Base-by-base conservation (phyloP, 768 basidiomycete species). In the Coprinopsis sp. region DNA sequence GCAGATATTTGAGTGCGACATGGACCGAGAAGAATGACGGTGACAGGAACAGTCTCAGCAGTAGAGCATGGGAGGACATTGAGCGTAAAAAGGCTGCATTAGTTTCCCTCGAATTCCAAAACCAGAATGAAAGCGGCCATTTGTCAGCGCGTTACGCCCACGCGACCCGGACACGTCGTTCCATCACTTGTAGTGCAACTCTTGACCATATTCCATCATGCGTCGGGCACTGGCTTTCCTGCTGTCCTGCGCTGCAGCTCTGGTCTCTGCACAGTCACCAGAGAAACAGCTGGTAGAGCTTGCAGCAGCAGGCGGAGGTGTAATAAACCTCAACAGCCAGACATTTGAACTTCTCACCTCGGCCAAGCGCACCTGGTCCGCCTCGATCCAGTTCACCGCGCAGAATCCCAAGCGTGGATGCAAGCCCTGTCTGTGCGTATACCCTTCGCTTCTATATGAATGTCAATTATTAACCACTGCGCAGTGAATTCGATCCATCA, bases 1-100 rank as follows among this genome's bases (percentile, higher is more conserved):
- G 77, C 47, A 93, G 79, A 60, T 97, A 97, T 57, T 84, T 80
- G 53, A 97, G 82, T 24, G 93, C 93, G 56, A 94, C 86, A 71
- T 94, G 88, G 46, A 95, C 87, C 10, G 87, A 88, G 70, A 96
- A 97, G 73, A 90, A 97, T 28, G 83, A 82, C 3, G 90, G 87
- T 16, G 90, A 91, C 47, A 94, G 83, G 63, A 96, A 95, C 39
- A 97, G 82, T 24, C 93, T 85, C 45, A 97, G 79, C 43, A 94
- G 84, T 51, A 92, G 74, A 37, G 81, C 88, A 86, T 92, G 87
- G 55, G 85, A 87, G 64, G 76, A 69, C 71, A 78, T 77, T 45
- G 44, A 47, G 42, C 41, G 37, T 33, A 13, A n/a, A 19, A n/a
- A n/a, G n/a, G n/a, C n/a, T n/a, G n/a, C n/a, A n/a, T n/a, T n/a